Evolutionary conservation across 2,329 filamentous ascomycete genomes (phyloP), one percentile per base, ranked within the genome.

Genomic region (Shiraia bambusicola): DNA sequence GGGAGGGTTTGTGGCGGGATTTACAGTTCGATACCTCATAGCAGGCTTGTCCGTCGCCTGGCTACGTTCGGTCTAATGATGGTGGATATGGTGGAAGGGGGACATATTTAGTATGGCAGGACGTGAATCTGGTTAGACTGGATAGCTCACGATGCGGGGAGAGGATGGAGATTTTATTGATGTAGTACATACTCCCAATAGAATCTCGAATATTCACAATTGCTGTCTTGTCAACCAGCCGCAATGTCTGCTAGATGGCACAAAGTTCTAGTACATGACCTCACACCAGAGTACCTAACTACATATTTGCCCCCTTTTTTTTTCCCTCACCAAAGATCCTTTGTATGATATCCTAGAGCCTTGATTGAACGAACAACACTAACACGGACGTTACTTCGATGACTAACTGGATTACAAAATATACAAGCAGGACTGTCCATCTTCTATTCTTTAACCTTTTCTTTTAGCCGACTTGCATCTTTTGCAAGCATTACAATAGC

Each of bases 231-330:
- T 22, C 8, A 24, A 37, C 28, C 14, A 19, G 52, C 19, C 39
- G 64, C 42, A 46, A 69, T 76, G 75, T 54, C 69, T 46, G 66
- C 75, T 44, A 61, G 61, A 27, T 79, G 78, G 66, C 75, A 74
- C 49, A 77, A 78, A 59, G 69, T 78, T 14, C 70, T 80, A 7
- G 60, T 81, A 19, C n/a, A n/a, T n/a, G n/a, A n/a, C n/a, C n/a
- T n/a, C n/a, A n/a, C n/a, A n/a, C n/a, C n/a, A n/a, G n/a, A n/a
- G n/a, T n/a, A n/a, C n/a, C n/a, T n/a, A n/a, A n/a, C n/a, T n/a
- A n/a, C n/a, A n/a, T n/a, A n/a, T n/a, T n/a, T n/a, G n/a, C n/a
- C n/a, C n/a, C n/a, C n/a, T n/a, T n/a, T n/a, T n/a, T n/a, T n/a
- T n/a, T n/a, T n/a, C n/a, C n/a, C n/a, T n/a, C n/a, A n/a, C n/a